phyloP scores from a whole-genome alignment of 2,329 filamentous ascomycete genomes.

The Cladosporium velox region DNA sequence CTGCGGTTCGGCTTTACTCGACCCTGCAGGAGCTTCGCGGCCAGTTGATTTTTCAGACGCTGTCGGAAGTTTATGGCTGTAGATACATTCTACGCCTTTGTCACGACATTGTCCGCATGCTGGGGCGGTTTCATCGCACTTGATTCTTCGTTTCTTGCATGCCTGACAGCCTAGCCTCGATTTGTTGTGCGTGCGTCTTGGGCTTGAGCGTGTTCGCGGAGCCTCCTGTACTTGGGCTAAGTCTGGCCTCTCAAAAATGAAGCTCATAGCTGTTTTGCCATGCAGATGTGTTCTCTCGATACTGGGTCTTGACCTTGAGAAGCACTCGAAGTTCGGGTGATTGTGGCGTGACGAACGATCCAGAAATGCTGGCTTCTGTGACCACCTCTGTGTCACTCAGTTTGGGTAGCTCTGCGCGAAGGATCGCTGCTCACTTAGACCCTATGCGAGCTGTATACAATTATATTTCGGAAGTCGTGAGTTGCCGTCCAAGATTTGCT shows the following conservation, averaged over 20 bases:
- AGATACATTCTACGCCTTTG: slow-evolving; percentile 24
- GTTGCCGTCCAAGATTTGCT: background rate
- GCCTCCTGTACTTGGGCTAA: slow-evolving; percentile 16
- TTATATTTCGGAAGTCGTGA: background rate
- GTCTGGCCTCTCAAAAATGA: slow-evolving; percentile 14
- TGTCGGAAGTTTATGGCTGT: slow-evolving; percentile 13
- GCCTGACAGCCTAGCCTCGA: slow-evolving; percentile 25
- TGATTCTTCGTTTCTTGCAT: slow-evolving; percentile 30
- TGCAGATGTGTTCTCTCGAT: background rate
- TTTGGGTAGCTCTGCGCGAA: too few relatives aligned
- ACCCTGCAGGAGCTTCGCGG: background rate
- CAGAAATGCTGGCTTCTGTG: background rate
- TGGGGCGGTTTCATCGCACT: slow-evolving; percentile 31
- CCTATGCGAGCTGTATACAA: background rate
- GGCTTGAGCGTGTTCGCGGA: slow-evolving; percentile 15
- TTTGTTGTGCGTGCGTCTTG: slow-evolving; percentile 18
- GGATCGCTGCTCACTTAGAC: too few relatives aligned
- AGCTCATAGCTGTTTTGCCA: slow-evolving; percentile 8
- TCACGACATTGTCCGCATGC: slow-evolving; percentile 27
- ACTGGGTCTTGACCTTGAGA: too few relatives aligned
- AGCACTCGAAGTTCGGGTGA: too few relatives aligned
- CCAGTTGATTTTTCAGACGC: background rate
- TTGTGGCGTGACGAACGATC: too few relatives aligned
- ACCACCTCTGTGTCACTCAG: too few relatives aligned
- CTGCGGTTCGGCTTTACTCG: background rate